Evolutionary conservation across 2,329 filamentous ascomycete genomes (phyloP), one percentile per base, ranked within the genome.

Genomic region (Nothophoma quercina): DNA sequence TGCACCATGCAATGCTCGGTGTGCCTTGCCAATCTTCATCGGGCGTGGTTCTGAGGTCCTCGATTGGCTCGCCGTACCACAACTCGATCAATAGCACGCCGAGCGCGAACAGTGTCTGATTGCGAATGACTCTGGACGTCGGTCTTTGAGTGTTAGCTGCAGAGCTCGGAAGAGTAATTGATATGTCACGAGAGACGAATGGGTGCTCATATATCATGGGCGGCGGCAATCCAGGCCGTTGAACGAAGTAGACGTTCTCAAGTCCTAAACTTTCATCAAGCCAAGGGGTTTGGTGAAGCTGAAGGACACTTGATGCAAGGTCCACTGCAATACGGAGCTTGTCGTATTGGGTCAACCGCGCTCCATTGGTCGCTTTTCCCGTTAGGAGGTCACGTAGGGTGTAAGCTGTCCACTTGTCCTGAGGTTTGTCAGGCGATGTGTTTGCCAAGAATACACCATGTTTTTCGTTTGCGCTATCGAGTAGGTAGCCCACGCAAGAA

Each of bases 31-130:
- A 56, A 12, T 58, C 25, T 3, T 58, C 42, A 34, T 63, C 54
- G 9, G 40, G 25, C 3, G 58, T 22, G 9, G 23, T 35, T 4
- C 59, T 51, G 6, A 71, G 49, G 3, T 65, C 51, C 9, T 69
- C 58, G 26, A 73, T 59, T 0, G 64, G 38, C 35, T 62, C 56
- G 3, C 61, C 62, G 42, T 69, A 62, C 52, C 69, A 71, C 7
- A 75, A 62, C 49, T 75, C 70, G 15, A 73, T 69, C 1, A 75
- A 63, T 19, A 72, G 41, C 4, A 74, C 39, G 1, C 71, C 71
- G 1, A 75, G 59, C 1, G 67, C 64, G 49, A 71, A 75, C 2
- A 75, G 29, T 2, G 64, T 66, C 30, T 62, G 59, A 33, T 73
- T 71, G 3, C 63, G 53, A 13, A 71, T 68, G 9, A 68, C 44